Percentiles rank a stretch among this genome's conserved stretches.
These are phyloP conservation scores for Verbena officinalis DNA, from an alignment of 257 asterid species.

Conservation along the genomic window DNA sequence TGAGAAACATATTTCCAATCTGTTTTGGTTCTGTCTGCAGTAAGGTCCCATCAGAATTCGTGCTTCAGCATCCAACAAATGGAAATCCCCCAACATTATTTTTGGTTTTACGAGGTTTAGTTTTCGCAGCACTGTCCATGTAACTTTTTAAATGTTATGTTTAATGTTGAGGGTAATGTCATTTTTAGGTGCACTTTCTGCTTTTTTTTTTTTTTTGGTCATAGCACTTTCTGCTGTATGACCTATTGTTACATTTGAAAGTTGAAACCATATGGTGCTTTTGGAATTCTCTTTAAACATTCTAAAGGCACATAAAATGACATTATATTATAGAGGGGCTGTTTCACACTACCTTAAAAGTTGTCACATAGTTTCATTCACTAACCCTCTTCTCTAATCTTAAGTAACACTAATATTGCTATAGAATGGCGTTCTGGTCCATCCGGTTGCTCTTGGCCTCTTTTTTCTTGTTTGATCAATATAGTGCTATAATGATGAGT, in stretches of 20 bases:
- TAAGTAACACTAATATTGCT: slow-evolving; percentile 2
- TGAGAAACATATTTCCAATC: slow-evolving; percentile 18
- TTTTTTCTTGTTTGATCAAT: slow-evolving; percentile 1
- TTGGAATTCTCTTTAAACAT: slow-evolving; percentile 1
- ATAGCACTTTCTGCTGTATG: slow-evolving; percentile 18
- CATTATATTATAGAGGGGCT: slow-evolving; percentile 1
- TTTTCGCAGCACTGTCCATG: slow-evolving; percentile 20
- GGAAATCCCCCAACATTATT: slow-evolving; percentile 97
- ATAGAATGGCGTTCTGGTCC: slow-evolving; percentile 18
- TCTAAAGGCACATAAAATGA: slow-evolving; percentile 19
- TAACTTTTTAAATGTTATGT: slow-evolving; percentile 1
- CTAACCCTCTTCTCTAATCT: neutral
- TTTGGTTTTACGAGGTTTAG: slow-evolving; percentile 73
- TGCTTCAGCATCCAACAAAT: slow-evolving; percentile 87
- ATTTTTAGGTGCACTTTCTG: slow-evolving; percentile 12
- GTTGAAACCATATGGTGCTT: slow-evolving; percentile 10
- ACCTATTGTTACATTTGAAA: slow-evolving; percentile 17
- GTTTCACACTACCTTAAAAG: slow-evolving; percentile 14
- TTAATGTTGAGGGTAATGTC: slow-evolving; percentile 21
- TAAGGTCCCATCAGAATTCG: slow-evolving; percentile 95
- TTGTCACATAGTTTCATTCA: slow-evolving; percentile 8
- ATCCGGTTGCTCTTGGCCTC: slow-evolving; percentile 15
- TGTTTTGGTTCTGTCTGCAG: slow-evolving; percentile 53
- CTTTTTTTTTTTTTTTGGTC: too few species aligned
- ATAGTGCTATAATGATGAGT: slow-evolving; percentile 4